Conservation (phyloP, 2,329 filamentous ascomycete genomes). For the Didymella exigua region DNA sequence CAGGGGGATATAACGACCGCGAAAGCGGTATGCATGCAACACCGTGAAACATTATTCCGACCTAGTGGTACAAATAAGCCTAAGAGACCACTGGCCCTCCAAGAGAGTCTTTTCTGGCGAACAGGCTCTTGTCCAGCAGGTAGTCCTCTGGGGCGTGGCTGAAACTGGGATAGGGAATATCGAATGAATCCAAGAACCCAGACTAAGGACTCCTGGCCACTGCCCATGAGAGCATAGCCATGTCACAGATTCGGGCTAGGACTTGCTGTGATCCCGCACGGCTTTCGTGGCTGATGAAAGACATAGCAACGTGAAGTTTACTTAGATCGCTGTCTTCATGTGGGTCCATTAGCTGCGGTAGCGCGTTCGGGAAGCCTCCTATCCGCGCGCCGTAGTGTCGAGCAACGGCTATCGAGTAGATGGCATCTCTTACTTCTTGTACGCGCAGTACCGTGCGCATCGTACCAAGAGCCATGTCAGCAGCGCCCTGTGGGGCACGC, state of each 20-base stretch:
- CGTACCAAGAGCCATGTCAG: constrained; percentile 68
- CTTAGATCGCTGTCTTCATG: constrained; percentile 47
- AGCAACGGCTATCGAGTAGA: constrained; percentile 85
- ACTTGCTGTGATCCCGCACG: constrained; percentile 54
- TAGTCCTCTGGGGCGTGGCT: not conserved
- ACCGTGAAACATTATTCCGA: constrained; percentile 13
- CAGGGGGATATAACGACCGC: constrained; percentile 19
- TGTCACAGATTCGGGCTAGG: constrained; percentile 55
- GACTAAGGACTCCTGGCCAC: constrained; percentile 28
- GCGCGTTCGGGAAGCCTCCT: constrained; percentile 52
- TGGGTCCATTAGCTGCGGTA: constrained; percentile 36
- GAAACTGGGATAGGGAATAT: not conserved
- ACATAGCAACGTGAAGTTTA: constrained; percentile 56
- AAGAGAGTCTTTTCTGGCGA: not conserved
- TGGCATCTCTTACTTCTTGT: constrained; percentile 84
- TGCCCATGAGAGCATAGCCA: constrained; percentile 55
- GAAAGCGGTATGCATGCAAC: constrained; percentile 17
- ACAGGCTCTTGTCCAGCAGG: not conserved
- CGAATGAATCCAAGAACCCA: not conserved
- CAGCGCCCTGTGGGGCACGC: constrained; percentile 59
- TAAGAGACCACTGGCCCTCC: not conserved
- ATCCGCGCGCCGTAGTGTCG: constrained; percentile 72
- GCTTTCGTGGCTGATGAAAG: constrained; percentile 56
- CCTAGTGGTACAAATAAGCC: constrained; percentile 14
- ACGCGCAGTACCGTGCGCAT: constrained; percentile 76